Percentiles rank a stretch among this genome's conserved stretches.
Conservation (phyloP, 2,329 filamentous ascomycete genomes). For the Mycosphaerella arachidis region DNA sequence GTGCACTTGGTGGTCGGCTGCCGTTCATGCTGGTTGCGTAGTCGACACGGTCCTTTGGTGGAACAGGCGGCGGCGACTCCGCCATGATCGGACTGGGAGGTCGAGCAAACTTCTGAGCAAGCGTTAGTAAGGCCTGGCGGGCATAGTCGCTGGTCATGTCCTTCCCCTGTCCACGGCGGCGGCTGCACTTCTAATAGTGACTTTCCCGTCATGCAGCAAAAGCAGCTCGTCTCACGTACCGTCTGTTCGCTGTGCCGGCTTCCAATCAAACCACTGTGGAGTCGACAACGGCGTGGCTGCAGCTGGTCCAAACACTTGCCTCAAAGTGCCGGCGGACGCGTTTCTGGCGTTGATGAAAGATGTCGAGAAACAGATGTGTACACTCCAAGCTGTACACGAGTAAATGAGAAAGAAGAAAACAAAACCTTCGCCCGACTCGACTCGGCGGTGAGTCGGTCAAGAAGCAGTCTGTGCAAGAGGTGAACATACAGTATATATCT, state of each 20-base stretch:
- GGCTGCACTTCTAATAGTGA: background rate
- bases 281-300: background rate
- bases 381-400: background rate
- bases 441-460: background rate
- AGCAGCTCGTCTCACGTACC: constrained; percentile 1
- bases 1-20: constrained; percentile 14
- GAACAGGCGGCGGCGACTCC: constrained; percentile 24
- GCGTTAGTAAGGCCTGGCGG: constrained; percentile 6
- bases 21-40: constrained; percentile 20
- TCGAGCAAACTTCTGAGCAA: constrained; percentile 1
- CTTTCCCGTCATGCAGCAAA: background rate
- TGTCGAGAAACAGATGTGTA: background rate
- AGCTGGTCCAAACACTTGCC: background rate
- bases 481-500: background rate
- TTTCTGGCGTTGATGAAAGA: background rate
- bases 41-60: constrained; percentile 29
- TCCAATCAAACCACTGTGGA: background rate
- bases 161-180: background rate
- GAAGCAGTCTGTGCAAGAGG: background rate
- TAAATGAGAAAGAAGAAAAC: background rate
- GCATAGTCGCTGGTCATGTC: constrained; percentile 4
- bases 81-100: constrained; percentile 12
- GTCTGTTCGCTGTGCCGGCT: background rate
- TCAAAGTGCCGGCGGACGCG: background rate
- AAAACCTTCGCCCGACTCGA: background rate